phyloP scores from a whole-genome alignment of 75 land plant genomes.

The Pseudotsuga menziesii region DNA sequence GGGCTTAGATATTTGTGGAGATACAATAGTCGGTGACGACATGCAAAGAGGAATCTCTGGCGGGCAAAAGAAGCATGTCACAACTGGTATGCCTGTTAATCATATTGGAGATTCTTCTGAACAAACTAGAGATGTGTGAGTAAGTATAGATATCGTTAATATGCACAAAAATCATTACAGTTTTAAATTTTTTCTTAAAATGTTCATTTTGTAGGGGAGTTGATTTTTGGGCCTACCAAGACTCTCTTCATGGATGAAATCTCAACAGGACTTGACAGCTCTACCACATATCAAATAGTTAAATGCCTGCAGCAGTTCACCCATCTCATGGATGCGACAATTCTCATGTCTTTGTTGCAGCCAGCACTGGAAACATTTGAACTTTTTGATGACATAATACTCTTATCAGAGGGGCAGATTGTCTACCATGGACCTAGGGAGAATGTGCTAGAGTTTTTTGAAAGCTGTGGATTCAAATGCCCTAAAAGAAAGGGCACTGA shows the following conservation, averaged over 20 bases:
- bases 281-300: slow-evolving; percentile 18
- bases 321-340: not conserved
- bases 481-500: slow-evolving; percentile 12
- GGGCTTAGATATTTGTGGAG: too few relatives aligned
- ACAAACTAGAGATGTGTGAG: too few relatives aligned
- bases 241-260: slow-evolving; percentile 19
- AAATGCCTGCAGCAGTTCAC: slow-evolving; percentile 13
- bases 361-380: slow-evolving; percentile 37
- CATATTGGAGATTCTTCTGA: too few relatives aligned
- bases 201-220: slow-evolving; percentile 11
- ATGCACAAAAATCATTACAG: too few relatives aligned
- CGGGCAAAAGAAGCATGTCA: too few relatives aligned
- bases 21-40: too few relatives aligned
- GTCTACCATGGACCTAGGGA: slow-evolving; percentile 18
- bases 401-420: slow-evolving; percentile 11
- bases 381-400: slow-evolving; percentile 7
- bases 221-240: slow-evolving; percentile 23
- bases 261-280: slow-evolving; percentile 17
- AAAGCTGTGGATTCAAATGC: slow-evolving; percentile 7
- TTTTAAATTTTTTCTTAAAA: too few relatives aligned
- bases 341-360: slow-evolving; percentile 31
- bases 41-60: too few relatives aligned
- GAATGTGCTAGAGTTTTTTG: slow-evolving; percentile 13
- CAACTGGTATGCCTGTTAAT: too few relatives aligned
- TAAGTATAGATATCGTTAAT: too few relatives aligned